Conservation (phyloP, 1,139 yeast genomes). For the Geotrichum europaeum region DNA sequence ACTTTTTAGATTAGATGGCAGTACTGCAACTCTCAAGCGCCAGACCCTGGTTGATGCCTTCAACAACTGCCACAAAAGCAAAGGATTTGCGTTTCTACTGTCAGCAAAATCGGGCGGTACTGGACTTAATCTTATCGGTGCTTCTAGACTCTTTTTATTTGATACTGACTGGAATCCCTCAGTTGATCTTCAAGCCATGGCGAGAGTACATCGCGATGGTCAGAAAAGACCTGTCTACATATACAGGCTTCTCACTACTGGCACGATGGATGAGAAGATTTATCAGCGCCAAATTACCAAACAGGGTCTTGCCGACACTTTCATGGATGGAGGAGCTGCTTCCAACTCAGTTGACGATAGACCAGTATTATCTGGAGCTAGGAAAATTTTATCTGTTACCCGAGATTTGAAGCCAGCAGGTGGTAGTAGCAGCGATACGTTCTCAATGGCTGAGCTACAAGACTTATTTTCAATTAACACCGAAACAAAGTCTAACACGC, state of each 20-base stretch:
- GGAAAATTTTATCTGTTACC: conserved; percentile 5
- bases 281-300: conserved; percentile 91
- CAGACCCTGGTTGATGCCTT: conserved; percentile 63
- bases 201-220: conserved; percentile 91
- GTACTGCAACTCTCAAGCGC: conserved; percentile 63
- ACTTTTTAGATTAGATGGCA: conserved; percentile 73
- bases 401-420: conserved; percentile 12
- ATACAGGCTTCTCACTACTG: conserved; percentile 66
- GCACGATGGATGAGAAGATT: conserved; percentile 91
- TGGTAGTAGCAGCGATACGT: conserved; percentile 28
- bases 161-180: conserved; percentile 97
- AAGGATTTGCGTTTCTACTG: conserved; percentile 60
- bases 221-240: conserved; percentile 73
- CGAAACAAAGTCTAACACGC: conserved; percentile 64
- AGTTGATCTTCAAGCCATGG: conserved; percentile 91
- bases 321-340: conserved; percentile 46
- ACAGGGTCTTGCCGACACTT: conserved; percentile 68
- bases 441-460: conserved; percentile 52
- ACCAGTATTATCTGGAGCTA: conserved; percentile 12
- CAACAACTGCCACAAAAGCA: conserved; percentile 44
- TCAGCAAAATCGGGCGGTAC: conserved; percentile 95
- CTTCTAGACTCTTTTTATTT: conserved; percentile 72
- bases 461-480: conserved; percentile 62
- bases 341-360: not conserved
- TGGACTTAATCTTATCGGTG: conserved; percentile 87